Conservation (phyloP, 805 yeast species). For the Wickerhamiella vanderwaltii region DNA sequence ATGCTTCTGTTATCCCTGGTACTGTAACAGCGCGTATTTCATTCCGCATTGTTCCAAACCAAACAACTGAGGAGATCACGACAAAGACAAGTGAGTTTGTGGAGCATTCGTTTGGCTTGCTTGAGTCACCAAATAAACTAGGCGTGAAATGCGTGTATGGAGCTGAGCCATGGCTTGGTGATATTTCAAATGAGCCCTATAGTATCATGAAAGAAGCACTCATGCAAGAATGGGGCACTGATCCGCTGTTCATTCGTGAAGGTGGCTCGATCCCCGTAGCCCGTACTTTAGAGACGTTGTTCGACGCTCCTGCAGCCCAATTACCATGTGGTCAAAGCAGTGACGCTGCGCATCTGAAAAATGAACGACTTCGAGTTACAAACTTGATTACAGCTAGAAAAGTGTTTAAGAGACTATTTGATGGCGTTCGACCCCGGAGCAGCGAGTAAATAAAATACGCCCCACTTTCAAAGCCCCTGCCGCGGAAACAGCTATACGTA, state of each 20-base stretch:
- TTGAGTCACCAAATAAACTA: slow-evolving; percentile 52
- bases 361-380: slow-evolving; percentile 69
- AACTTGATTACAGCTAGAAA: slow-evolving; percentile 65
- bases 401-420: slow-evolving; percentile 30
- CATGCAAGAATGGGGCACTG: slow-evolving; percentile 57
- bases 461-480: no score
- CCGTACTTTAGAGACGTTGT: slow-evolving; percentile 66
- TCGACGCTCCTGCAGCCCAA: slow-evolving; percentile 84
- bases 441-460: not conserved
- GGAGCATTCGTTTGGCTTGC: slow-evolving; percentile 33
- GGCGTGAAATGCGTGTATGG: slow-evolving; percentile 56
- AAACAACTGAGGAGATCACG: slow-evolving; percentile 51
- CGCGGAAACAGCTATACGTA: slow-evolving; percentile 10
- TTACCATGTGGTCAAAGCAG: slow-evolving; percentile 93
- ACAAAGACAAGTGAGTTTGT: slow-evolving; percentile 37
- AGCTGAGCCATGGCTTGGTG: slow-evolving; percentile 96
- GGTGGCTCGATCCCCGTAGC: slow-evolving; percentile 96
- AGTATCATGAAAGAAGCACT: slow-evolving; percentile 52
- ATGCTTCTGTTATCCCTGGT: slow-evolving; percentile 81
- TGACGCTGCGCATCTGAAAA: slow-evolving; percentile 85
- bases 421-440: not conserved
- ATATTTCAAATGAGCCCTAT: slow-evolving; percentile 64
- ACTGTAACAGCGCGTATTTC: slow-evolving; percentile 66
- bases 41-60: slow-evolving; percentile 81
- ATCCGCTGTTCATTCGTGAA: slow-evolving; percentile 81